phyloP scores from a whole-genome alignment of 2,329 filamentous ascomycete genomes.

The Chaetomiaceae sp. region DNA sequence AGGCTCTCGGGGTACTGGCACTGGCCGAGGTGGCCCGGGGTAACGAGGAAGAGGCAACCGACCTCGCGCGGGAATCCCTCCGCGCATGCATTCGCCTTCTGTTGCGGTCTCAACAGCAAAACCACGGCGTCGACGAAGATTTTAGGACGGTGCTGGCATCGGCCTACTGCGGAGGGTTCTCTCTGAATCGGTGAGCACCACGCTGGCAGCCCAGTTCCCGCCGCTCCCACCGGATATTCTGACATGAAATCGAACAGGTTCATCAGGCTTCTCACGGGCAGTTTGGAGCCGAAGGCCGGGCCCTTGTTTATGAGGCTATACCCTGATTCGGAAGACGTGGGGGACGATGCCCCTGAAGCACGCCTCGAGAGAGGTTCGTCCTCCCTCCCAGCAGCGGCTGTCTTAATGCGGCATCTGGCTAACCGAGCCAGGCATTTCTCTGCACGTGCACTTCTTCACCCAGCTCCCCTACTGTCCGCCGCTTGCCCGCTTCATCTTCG shows the following conservation, averaged over 20 bases:
- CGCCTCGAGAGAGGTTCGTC: slow-evolving; percentile 23
- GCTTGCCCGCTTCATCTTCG: slow-evolving; percentile 20
- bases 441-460: slow-evolving; percentile 24
- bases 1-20: slow-evolving; percentile 23
- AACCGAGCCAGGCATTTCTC: slow-evolving; percentile 18
- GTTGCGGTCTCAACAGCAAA: slow-evolving; percentile 7
- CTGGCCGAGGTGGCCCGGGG: slow-evolving; percentile 23
- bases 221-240: background rate
- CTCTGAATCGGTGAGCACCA: slow-evolving; percentile 20
- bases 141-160: slow-evolving; percentile 18
- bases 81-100: slow-evolving; percentile 20
- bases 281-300: slow-evolving; percentile 22
- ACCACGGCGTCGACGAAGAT: slow-evolving; percentile 8
- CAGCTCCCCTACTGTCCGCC: slow-evolving; percentile 22
- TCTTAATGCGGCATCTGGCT: too few species aligned
- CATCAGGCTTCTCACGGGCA: slow-evolving; percentile 23
- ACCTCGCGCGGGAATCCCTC: slow-evolving; percentile 20
- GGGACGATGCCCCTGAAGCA: slow-evolving; percentile 21
- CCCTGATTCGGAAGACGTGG: slow-evolving; percentile 8
- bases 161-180: slow-evolving; percentile 24
- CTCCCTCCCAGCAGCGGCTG: too few species aligned
- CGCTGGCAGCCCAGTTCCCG: background rate
- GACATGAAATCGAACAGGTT: slow-evolving; percentile 10
- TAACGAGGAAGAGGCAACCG: slow-evolving; percentile 24
- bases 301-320: slow-evolving; percentile 26